Evolutionary conservation across 805 yeast species (phyloP).

Genomic region (Wickerhamomyces alni): DNA sequence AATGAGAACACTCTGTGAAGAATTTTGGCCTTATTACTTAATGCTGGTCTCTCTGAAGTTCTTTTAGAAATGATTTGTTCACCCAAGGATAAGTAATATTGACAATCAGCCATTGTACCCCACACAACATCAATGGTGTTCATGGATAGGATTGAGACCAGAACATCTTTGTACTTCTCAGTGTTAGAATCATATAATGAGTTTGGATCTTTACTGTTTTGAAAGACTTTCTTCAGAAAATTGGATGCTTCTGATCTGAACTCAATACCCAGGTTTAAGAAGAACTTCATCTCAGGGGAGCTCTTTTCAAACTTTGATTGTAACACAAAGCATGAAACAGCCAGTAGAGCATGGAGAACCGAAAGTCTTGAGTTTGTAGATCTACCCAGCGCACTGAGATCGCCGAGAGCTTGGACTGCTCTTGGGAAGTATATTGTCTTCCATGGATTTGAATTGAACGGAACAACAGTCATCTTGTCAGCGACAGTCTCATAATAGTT

Average conservation of each 20-base stretch:
- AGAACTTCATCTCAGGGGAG: constrained; percentile 62
- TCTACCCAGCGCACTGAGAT: constrained; percentile 63
- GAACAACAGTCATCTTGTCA: constrained; percentile 68
- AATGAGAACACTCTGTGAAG: constrained; percentile 76
- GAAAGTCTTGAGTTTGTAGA: constrained; percentile 77
- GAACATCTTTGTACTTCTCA: constrained; percentile 77
- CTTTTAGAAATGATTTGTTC: constrained; percentile 68
- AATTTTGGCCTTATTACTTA: constrained; percentile 71
- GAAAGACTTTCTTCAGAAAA: constrained; percentile 56
- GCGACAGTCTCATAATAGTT: constrained; percentile 75
- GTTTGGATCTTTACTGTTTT: constrained; percentile 27
- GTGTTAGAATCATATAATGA: constrained; percentile 29
- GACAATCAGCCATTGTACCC: constrained; percentile 87
- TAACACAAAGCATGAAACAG: constrained; percentile 76
- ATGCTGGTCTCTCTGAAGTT: constrained; percentile 55
- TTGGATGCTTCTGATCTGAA: constrained; percentile 69
- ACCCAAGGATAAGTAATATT: constrained; percentile 68
- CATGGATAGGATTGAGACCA: constrained; percentile 82
- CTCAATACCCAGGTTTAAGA: constrained; percentile 65
- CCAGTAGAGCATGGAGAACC: constrained; percentile 67
- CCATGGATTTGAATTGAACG: constrained; percentile 80
- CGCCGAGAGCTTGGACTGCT: constrained; percentile 79
- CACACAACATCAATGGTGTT: constrained; percentile 83
- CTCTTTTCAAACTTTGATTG: constrained; percentile 67
- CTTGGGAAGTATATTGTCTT: constrained; percentile 79